Conservation (phyloP, 371 early-diverging fungal genomes). For the Thermomucor indicae-seudaticae region DNA sequence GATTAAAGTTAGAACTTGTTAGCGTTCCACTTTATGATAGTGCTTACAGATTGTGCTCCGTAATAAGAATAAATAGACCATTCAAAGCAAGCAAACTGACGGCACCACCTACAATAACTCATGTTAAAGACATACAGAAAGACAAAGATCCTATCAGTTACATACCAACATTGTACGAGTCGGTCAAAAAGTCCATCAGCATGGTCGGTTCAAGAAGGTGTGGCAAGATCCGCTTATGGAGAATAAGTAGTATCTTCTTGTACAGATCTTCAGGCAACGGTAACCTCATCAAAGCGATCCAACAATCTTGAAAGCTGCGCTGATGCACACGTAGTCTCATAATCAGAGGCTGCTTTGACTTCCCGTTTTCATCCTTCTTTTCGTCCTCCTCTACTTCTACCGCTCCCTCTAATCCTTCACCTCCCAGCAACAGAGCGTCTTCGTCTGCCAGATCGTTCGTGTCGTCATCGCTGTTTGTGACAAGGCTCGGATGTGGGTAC, state of each 20-base stretch:
- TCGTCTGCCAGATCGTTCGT: slow-evolving; percentile 6
- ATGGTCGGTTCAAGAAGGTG: slow-evolving; percentile 70
- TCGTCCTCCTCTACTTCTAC: slow-evolving; percentile 40
- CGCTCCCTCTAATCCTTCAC: slow-evolving; percentile 26
- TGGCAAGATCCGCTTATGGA: slow-evolving; percentile 86
- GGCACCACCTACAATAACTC: slow-evolving; percentile 58
- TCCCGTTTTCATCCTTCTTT: slow-evolving; percentile 20
- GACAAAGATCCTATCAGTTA: neutral
- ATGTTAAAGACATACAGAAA: neutral
- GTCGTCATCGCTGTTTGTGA: slow-evolving; percentile 20
- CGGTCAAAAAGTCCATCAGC: slow-evolving; percentile 90
- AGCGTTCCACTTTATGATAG: neutral
- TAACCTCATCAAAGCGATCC: slow-evolving; percentile 75
- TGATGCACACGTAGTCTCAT: slow-evolving; percentile 42
- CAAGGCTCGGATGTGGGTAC: slow-evolving; percentile 47
- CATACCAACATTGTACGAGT: slow-evolving; percentile 76
- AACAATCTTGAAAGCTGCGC: slow-evolving; percentile 69
- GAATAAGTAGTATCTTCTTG: slow-evolving; percentile 72
- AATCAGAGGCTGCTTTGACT: slow-evolving; percentile 31
- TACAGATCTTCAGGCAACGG: slow-evolving; percentile 70
- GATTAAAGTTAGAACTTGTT: neutral
- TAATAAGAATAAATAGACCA: slow-evolving; percentile 87
- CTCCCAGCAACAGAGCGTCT: slow-evolving; percentile 16
- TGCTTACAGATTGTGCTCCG: slow-evolving; percentile 82
- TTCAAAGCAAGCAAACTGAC: slow-evolving; percentile 88